Evolutionary conservation across 2,329 filamentous ascomycete species (phyloP).

Genomic region (Dissoconium aciculare): DNA sequence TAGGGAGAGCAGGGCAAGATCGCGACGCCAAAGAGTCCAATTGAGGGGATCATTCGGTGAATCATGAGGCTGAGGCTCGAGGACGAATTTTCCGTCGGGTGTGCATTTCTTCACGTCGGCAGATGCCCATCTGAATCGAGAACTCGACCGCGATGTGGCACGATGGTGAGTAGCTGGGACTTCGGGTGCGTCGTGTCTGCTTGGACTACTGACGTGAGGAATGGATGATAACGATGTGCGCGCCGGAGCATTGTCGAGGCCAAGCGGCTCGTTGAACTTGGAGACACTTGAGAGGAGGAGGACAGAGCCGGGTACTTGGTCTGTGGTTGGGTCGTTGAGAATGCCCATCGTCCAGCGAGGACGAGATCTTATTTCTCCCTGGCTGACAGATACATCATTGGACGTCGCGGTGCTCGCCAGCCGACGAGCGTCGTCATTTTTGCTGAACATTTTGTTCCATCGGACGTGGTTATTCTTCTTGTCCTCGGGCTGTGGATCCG

Average conservation of each 20-base stretch:
- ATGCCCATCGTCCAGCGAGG: constrained; percentile 60
- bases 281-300: constrained; percentile 41
- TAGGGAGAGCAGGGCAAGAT: constrained; percentile 63
- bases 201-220: constrained; percentile 19
- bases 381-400: too few species aligned
- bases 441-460: too few species aligned
- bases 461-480: too few species aligned
- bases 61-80: constrained; percentile 86
- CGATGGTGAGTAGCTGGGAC: constrained; percentile 8
- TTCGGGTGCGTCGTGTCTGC: constrained; percentile 13
- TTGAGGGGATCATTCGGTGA: constrained; percentile 83
- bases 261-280: constrained; percentile 47
- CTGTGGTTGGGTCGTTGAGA: constrained; percentile 62
- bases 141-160: constrained; percentile 10
- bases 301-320: constrained; percentile 65
- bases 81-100: constrained; percentile 64
- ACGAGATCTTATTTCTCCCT: too few species aligned
- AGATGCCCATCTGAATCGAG: constrained; percentile 6
- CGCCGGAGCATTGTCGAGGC: constrained; percentile 47
- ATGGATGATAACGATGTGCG: constrained; percentile 42
- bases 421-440: too few species aligned
- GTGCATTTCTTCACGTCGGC: constrained; percentile 53
- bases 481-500: too few species aligned
- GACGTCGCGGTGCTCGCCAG: too few species aligned
- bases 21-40: constrained; percentile 71